Evolutionary conservation across 2,329 filamentous ascomycete genomes (phyloP).

Genomic region (Acephala macrosclerotiorum): DNA sequence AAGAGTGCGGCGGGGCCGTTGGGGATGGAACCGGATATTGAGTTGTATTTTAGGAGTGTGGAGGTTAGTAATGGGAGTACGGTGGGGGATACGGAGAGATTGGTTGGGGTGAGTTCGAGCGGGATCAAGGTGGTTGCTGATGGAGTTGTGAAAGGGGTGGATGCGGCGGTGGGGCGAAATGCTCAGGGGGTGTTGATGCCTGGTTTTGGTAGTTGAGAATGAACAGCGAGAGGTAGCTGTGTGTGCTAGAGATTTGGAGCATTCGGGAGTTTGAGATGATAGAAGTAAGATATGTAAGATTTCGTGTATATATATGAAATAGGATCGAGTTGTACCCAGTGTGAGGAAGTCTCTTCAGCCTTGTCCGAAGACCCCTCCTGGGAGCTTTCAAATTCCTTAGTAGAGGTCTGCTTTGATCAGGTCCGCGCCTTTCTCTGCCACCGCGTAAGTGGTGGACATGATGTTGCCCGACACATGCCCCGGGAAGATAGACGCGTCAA

Average conservation of each 20-base stretch:
- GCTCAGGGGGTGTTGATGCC: conserved; percentile 5
- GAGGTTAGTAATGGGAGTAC: conserved; percentile 59
- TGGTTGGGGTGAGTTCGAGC: conserved; percentile 34
- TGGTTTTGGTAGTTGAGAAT: conserved; percentile 9
- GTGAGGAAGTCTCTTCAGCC: too few relatives aligned
- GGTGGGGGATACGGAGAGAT: conserved; percentile 52
- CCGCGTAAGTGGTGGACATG: background rate
- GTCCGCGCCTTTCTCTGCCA: conserved; percentile 1
- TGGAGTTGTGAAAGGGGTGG: background rate
- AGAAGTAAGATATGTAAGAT: too few relatives aligned
- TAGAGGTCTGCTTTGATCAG: background rate
- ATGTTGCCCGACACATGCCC: background rate
- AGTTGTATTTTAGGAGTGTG: conserved; percentile 64
- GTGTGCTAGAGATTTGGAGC: background rate
- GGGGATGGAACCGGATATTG: conserved; percentile 36
- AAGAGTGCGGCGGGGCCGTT: conserved; percentile 45
- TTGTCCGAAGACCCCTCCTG: too few relatives aligned
- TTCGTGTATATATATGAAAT: too few relatives aligned
- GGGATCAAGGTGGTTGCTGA: background rate
- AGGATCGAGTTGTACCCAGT: too few relatives aligned
- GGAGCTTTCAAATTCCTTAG: background rate
- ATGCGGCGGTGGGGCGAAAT: background rate
- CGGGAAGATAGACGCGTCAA: background rate
- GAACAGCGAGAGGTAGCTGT: too few relatives aligned
- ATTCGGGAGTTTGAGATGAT: background rate